Base-by-base conservation (phyloP, 768 basidiomycete species). In the Boletellus ananas region DNA sequence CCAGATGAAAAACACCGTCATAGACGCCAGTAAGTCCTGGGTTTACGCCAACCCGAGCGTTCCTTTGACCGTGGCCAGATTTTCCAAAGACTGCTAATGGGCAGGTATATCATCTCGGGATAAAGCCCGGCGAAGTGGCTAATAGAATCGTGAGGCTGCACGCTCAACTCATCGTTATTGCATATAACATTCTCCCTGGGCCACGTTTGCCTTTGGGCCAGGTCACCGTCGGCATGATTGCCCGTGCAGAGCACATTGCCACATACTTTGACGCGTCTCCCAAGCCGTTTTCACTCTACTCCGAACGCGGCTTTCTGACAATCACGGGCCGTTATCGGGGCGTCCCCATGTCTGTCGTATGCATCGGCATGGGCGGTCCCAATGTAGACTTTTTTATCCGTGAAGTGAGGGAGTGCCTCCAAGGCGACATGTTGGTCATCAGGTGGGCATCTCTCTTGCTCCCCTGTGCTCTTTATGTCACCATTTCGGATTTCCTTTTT, bases 381-480 rank as follows among this genome's bases (percentile, higher is more conserved):
- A 91, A 88, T 69, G 85, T 84, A 71, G 90, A 92, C 66, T 92
- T 91, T 69, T 89, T 91, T 64, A 79, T 92, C 18, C 79, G 89
- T 54, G 89, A 92, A 69, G 80, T 78, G 21, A 76, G 88, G 53
- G 90, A 90, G 66, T 83, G 84, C 57, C 65, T 89, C 34, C 74
- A 66, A 51, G 89, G 89, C 14, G 78, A 79, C 49, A 73, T 80
- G 73, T 64, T 77, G 44, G 71, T 80, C 51, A 68, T 80, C 43
- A 72, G 78, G 78, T 78, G 43, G 47, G 65, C 36, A 27, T 17
- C n/a, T n/a, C n/a, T 27, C 16, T 36, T 9, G 12, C 2, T 4
- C 8, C 23, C 14, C 27, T 43, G 10, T 40, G 44, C 17, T 5
- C 48, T 31, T 33, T 23, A 40, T 23, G 34, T 14, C 34, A 20